A percentile compares a stretch with the other conserved stretches of the same genome.
Conservation (phyloP, 208 protist species). For the Borovskyia barvae region DNA sequence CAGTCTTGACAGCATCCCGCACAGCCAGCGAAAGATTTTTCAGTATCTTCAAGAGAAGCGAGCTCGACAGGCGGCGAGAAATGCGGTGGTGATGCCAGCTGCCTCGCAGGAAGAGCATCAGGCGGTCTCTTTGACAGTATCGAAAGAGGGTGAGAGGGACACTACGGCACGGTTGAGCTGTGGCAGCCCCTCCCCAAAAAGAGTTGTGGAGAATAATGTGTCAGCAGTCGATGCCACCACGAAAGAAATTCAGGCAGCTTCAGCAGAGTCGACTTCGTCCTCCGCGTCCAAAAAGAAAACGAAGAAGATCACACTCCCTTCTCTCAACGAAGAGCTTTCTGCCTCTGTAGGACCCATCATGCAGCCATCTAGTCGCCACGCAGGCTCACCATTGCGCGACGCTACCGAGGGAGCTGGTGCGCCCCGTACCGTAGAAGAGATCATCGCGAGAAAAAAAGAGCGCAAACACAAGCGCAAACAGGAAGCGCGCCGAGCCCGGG, state of each 20-base stretch:
- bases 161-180: too few species aligned
- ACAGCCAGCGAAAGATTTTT: conserved; percentile 61
- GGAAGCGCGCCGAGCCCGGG: conserved; percentile 46
- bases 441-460: conserved; percentile 83
- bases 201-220: too few species aligned
- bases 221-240: too few species aligned
- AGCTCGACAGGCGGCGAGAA: conserved; percentile 30
- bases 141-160: neutral
- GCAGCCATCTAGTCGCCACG: conserved; percentile 7
- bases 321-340: conserved; percentile 39
- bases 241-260: too few species aligned
- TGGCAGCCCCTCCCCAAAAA: too few species aligned
- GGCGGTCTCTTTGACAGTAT: neutral
- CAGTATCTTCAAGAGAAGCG: conserved; percentile 57
- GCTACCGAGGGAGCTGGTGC: neutral
- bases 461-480: conserved; percentile 72
- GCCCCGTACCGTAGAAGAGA: conserved; percentile 36
- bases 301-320: conserved; percentile 8
- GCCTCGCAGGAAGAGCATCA: conserved; percentile 23
- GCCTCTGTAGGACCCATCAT: conserved; percentile 19
- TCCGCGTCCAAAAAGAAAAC: conserved; percentile 4
- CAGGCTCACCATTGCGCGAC: too few species aligned
- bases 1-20: conserved; percentile 46
- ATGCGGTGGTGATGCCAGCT: conserved; percentile 23
- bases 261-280: neutral